Percentiles rank a stretch among this genome's conserved stretches.
Conservation (phyloP, 768 basidiomycete genomes). For the Gyrodon lividus region DNA sequence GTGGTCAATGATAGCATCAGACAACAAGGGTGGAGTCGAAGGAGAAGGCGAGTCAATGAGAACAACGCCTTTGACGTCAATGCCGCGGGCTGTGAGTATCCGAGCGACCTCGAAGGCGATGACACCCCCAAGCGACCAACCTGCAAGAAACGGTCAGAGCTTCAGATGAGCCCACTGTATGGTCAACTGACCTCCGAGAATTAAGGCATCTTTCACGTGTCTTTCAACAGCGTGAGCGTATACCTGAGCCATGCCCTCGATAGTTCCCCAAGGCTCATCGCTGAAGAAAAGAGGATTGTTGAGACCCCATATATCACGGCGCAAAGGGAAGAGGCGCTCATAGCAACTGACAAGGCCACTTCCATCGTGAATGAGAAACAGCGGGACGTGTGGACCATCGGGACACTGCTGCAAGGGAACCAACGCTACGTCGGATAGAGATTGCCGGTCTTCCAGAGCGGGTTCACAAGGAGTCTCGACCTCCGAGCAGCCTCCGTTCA, state of each 20-base stretch:
- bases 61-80: slow-evolving; percentile 53
- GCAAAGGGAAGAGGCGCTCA: slow-evolving; percentile 43
- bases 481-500: not conserved
- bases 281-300: slow-evolving; percentile 51
- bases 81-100: slow-evolving; percentile 40
- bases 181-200: slow-evolving; percentile 56
- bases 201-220: slow-evolving; percentile 37
- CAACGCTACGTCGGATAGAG: slow-evolving; percentile 30
- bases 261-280: slow-evolving; percentile 45
- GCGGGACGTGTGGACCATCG: slow-evolving; percentile 32
- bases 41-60: slow-evolving; percentile 71
- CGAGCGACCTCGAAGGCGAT: slow-evolving; percentile 65
- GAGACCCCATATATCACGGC: slow-evolving; percentile 60
- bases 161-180: not conserved
- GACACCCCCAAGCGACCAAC: slow-evolving; percentile 80
- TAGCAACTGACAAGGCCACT: no score
- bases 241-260: slow-evolving; percentile 50
- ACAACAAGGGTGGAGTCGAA: slow-evolving; percentile 47
- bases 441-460: not conserved
- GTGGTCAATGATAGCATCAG: slow-evolving; percentile 50
- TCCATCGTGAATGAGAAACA: slow-evolving; percentile 74
- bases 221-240: slow-evolving; percentile 46
- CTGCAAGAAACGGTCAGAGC: slow-evolving; percentile 31
- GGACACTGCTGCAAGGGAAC: slow-evolving; percentile 38
- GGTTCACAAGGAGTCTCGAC: not conserved